Conservation (phyloP, 371 early-diverging fungal species). For the Apophysomyces ossiformis region DNA sequence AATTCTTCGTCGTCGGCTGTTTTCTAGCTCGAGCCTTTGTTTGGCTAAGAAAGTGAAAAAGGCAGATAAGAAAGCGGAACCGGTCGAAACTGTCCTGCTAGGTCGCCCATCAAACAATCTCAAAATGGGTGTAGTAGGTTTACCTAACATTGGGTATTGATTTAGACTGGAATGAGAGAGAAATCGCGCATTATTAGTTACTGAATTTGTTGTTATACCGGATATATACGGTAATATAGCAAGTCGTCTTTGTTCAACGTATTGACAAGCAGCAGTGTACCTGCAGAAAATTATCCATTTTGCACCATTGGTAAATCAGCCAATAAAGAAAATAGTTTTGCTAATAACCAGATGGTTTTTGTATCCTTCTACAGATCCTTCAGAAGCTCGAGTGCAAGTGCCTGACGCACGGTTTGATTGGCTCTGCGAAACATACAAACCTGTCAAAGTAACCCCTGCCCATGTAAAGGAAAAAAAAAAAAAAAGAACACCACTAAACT, state of each 20-base stretch:
- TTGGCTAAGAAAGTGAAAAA: constrained; percentile 25
- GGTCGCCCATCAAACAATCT: constrained; percentile 83
- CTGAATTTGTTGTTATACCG: no score
- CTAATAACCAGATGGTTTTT: no score
- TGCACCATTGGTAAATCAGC: constrained; percentile 61
- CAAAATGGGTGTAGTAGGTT: constrained; percentile 93
- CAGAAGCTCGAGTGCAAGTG: constrained; percentile 81
- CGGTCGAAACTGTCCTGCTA: constrained; percentile 69
- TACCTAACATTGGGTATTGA: constrained; percentile 92
- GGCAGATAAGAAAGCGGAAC: constrained; percentile 57
- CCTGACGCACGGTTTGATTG: constrained; percentile 84
- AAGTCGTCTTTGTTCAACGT: constrained; percentile 93
- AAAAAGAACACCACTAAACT: neutral
- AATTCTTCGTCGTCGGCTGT: neutral
- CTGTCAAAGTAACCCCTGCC: constrained; percentile 64
- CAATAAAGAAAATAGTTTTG: no score
- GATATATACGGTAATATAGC: constrained; percentile 29
- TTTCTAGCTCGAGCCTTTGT: constrained; percentile 14
- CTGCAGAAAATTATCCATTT: constrained; percentile 82
- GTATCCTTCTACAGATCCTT: constrained; percentile 61
- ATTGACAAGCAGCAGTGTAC: constrained; percentile 82
- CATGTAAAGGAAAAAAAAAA: constrained; percentile 37
- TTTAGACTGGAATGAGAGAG: neutral
- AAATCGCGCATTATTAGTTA: no score
- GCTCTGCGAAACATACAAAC: constrained; percentile 73